Evolutionary conservation across 1,284 basidiomycete species (phyloP), one percentile per base, ranked within the genome.

Genomic region (Apiotrichum laibachii): DNA sequence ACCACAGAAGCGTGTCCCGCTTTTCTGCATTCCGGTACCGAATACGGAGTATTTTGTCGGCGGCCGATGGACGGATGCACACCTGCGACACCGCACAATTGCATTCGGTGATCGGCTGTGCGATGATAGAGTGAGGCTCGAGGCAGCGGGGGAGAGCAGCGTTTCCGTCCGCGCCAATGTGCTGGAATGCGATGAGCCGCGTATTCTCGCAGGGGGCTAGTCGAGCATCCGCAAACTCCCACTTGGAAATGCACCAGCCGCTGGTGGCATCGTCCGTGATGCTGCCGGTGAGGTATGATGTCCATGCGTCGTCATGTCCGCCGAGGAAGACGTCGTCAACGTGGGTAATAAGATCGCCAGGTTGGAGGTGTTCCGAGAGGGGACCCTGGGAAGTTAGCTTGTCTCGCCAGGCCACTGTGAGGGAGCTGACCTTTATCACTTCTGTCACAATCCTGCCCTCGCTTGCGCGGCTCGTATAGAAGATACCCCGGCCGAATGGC

Each of bases 301-400:
- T 43, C 74, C 74, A 76, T 6, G 48, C 47, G 39, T 72, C 72
- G 2, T 54, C 55, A 7, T 37, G 37, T 6, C 64, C 64, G 10
- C 66, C 67, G 33, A 73, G 37, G 39, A 64, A 63, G 13, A 66
- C 39, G 46, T 75, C 75, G 53, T 77, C 71, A 21, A 77, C 53
- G 55, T 75, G 71, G 5, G 71, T 72, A 33, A 77, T 64, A 9
- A 73, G 43, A 26, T 71, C 66, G 4, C 72, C 75, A 4, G 65
- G 56, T 5, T 46, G 11, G 2, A 77, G 47, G 49, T 72, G 67
- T 6, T 47, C 40, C 15, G 46, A 42, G 19, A 50, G 46, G 22
- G 52, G 44, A n/a, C 44, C 49, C 46, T 58, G 52, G 37, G 15
- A 13, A 22, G 26, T 31, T 31, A 31, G 26, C 26, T 31, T 6